Conservation (phyloP, 2,329 filamentous ascomycete species). For the Fusarium setosum region DNA sequence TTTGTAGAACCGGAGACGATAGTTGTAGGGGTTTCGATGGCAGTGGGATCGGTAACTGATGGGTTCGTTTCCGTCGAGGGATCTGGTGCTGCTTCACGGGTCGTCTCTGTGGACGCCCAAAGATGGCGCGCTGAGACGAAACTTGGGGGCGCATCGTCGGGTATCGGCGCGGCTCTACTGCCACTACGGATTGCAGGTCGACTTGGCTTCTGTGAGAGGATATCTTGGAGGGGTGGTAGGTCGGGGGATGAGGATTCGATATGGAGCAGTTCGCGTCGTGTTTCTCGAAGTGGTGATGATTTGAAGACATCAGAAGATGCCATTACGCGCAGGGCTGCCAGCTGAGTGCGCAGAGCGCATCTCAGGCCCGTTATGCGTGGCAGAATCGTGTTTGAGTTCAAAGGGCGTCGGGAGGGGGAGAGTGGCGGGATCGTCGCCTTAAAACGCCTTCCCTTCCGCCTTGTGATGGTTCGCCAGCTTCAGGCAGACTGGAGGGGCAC, state of each 20-base stretch:
- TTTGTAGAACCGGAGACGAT: neutral
- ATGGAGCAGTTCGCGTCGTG: conserved; percentile 47
- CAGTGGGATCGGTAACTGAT: neutral
- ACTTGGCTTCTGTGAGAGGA: conserved; percentile 53
- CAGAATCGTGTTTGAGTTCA: conserved; percentile 42
- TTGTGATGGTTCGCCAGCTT: conserved; percentile 10
- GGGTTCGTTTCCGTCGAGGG: neutral
- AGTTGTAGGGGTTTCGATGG: neutral
- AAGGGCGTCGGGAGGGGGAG: conserved; percentile 6
- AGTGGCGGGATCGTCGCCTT: conserved; percentile 26
- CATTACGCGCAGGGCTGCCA: conserved; percentile 44
- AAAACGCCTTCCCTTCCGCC: conserved; percentile 21
- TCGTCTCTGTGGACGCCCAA: conserved; percentile 47
- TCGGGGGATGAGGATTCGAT: conserved; percentile 63
- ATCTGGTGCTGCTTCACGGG: neutral
- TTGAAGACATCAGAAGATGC: conserved; percentile 47
- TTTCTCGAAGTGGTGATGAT: conserved; percentile 45
- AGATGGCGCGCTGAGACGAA: conserved; percentile 58
- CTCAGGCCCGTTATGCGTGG: conserved; percentile 44
- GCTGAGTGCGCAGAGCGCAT: conserved; percentile 62
- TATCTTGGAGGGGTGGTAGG: conserved; percentile 63
- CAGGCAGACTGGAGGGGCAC: conserved; percentile 4
- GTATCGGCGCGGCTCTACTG: conserved; percentile 51
- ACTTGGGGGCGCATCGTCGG: conserved; percentile 47
- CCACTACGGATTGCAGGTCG: conserved; percentile 50